These are phyloP conservation scores for Conticribra guillardii DNA, from an alignment of 108 stramenopile genomes.

Conservation along the genomic window DNA sequence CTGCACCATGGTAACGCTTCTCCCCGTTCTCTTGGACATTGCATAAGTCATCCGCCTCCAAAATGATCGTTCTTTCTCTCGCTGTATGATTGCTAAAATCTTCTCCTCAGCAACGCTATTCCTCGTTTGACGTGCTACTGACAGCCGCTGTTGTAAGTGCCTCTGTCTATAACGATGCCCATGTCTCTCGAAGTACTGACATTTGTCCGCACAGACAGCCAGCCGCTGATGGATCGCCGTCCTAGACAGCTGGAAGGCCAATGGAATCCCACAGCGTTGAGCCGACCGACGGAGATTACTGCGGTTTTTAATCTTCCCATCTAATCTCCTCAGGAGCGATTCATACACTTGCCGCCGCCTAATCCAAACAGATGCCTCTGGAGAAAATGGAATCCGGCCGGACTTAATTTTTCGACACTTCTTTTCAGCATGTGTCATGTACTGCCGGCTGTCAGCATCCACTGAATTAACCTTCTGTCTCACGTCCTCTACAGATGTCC, in stretches of 20 bases:
- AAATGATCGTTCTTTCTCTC: constrained; percentile 9
- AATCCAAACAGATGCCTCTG: constrained; percentile 11
- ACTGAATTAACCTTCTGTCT: neutral
- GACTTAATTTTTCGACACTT: constrained; percentile 11
- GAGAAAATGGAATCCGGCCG: constrained; percentile 15
- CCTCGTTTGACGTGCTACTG: neutral
- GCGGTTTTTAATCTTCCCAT: neutral
- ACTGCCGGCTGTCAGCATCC: constrained; percentile 1
- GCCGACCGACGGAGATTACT: constrained; percentile 11
- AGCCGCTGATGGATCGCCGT: neutral
- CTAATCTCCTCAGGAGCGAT: neutral
- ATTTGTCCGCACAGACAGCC: neutral
- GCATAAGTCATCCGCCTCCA: constrained; percentile 10
- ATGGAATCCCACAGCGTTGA: neutral
- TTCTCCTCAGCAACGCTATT: neutral
- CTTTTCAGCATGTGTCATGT: constrained; percentile 3
- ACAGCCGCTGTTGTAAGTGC: neutral
- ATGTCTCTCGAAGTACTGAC: neutral
- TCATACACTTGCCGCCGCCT: constrained; percentile 3
- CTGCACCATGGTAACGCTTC: constrained; percentile 1
- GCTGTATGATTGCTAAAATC: constrained; percentile 12
- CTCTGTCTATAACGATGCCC: constrained; percentile 2
- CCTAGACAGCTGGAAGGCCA: neutral
- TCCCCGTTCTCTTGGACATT: neutral
- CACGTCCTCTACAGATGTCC: neutral